Base-by-base conservation (phyloP, 768 basidiomycete species). In the Lentinula boryana region DNA sequence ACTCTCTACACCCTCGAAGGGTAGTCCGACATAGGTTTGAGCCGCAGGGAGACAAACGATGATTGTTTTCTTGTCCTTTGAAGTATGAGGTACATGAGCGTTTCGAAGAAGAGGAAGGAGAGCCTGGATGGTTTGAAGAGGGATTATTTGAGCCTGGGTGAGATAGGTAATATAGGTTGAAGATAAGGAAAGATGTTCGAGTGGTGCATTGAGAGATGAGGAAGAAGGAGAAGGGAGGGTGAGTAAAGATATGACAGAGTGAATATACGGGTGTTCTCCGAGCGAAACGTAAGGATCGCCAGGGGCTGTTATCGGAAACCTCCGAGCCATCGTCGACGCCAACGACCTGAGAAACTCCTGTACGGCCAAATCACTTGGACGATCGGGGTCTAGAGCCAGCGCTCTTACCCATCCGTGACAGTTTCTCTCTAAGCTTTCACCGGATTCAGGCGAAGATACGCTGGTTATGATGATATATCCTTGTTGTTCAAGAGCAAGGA, bases 391-490 rank as follows among this genome's bases (percentile, higher is more conserved):
- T 35, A 50, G 49, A 33, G 46, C 2, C 10, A 31, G 35, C 38
- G 27, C 36, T 50, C 21, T 56, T 5, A 32, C 58, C 9, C 10
- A 44, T 31, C 94, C 94, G 63, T 86, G 78, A 27, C 84, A 82
- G 62, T 77, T 75, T 38, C 75, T 76, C 70, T 95, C 92, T 49
- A 95, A 74, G 15, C 72, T 74, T 15, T 81, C 77, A 38, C 84
- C 85, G n/a, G 83, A 83, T 58, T 87, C 86, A 0, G 86, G 81
- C 5, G 81, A 84, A 0, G 85, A 75, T 16, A 93, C 93, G 62
- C 89, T 94, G 4, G 86, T 78, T 63, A 95, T 85, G 40, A 95
- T 87, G 66, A 94, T 88, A 67, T 88, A 95, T 0, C 91, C 93
- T 62, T 85, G 83, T 67, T 77, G 80, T 73, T 93, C 91, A 49